These are phyloP conservation scores for Colletotrichum plurivorum DNA, from an alignment of 2,329 filamentous ascomycete species.

Conservation along the genomic window DNA sequence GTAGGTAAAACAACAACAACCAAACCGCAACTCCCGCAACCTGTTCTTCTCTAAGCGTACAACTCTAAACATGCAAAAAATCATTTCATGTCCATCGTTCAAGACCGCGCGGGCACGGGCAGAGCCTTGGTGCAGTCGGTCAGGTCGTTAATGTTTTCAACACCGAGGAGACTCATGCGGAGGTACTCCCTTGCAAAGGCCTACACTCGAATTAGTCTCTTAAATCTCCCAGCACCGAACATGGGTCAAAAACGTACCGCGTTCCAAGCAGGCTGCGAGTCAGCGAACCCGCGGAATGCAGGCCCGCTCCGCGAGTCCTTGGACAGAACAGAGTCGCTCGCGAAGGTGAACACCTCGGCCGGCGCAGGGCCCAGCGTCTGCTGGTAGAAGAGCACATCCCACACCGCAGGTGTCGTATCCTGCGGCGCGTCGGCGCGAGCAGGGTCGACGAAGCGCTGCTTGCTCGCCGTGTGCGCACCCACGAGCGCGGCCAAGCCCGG, in stretches of 20 bases:
- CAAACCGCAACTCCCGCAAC: no score
- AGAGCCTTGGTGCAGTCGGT: constrained; percentile 69
- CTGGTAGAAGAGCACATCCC: constrained; percentile 67
- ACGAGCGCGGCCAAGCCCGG: constrained; percentile 67
- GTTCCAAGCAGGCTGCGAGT: constrained; percentile 56
- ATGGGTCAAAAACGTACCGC: constrained; percentile 49
- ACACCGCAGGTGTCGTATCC: constrained; percentile 66
- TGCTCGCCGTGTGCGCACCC: constrained; percentile 67
- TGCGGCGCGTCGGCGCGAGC: constrained; percentile 60
- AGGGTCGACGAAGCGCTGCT: constrained; percentile 60
- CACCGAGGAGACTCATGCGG: constrained; percentile 67
- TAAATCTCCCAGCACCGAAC: fast-evolving
- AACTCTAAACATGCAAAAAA: no score
- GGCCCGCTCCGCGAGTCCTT: constrained; percentile 51
- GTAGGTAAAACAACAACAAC: no score
- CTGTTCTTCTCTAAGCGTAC: no score
- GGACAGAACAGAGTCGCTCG: constrained; percentile 56
- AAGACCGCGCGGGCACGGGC: constrained; percentile 44
- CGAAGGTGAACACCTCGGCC: constrained; percentile 56
- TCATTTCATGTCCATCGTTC: no score
- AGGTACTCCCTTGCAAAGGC: constrained; percentile 68
- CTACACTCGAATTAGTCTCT: constrained; percentile 43
- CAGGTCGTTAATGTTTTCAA: constrained; percentile 69
- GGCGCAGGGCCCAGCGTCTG: constrained; percentile 52
- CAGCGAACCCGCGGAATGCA: constrained; percentile 56